Base-by-base conservation (phyloP, 164 flowering plant species). In the Akebia trifoliata region DNA sequence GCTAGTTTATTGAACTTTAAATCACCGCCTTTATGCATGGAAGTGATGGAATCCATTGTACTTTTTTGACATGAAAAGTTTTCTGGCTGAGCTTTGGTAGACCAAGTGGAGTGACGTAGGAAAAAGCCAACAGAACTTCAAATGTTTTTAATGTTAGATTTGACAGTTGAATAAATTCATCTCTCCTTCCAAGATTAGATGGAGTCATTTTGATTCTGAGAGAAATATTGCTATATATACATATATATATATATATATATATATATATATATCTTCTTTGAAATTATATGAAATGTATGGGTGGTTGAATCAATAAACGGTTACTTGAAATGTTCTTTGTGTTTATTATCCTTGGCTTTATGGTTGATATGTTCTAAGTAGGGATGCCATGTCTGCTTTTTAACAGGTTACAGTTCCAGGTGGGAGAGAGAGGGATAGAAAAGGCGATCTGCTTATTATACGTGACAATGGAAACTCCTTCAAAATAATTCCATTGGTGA, bases 401-500 rank as follows among this genome's bases (percentile, higher is more conserved):
- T 40, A 24, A 51, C 59, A 89, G 98, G 95, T 92, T 47, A 84
- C 90, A 1, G 80, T 73, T 60, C 95, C 94, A 22, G 98, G 76
- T 59, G 98, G 98, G 59, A 66, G 73, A 62, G 66, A 76, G 6
- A 75, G 98, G 61, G 91, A 89, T 51, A 76, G 98, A 58, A 87
- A 71, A 72, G 59, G 63, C 6, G 98, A 92, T 69, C 69, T 92
- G 69, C 86, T 92, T 60, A 81, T 82, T 4, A 67, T 92, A 54
- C 85, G 94, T 1, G 96, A 92, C 62, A 82, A 79, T 17, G 98
- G 91, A 42, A 78, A 56, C 63, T 74, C 93, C 59, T 92, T 92
- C 78, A 87, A 87, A 66, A 84, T 92, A 55, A 87, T 81, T 58
- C 81, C 71, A 37, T 17, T 55, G 74, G 98, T 89, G 44, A 77